phyloP scores from a whole-genome alignment of 139 green algal species.

The Tetratostichococcus sp. region DNA sequence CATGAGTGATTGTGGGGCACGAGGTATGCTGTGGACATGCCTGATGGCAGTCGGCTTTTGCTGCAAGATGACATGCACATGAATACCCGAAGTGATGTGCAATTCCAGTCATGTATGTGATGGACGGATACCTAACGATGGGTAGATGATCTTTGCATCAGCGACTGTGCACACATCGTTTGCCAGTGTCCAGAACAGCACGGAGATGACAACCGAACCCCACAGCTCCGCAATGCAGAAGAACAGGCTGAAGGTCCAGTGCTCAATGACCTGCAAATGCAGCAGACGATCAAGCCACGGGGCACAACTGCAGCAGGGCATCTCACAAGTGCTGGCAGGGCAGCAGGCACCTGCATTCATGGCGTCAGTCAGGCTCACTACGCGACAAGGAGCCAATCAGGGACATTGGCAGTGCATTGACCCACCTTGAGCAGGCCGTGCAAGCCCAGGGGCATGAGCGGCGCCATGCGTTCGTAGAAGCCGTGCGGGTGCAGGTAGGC shows the following conservation, averaged over 20 bases:
- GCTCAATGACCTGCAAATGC: constrained; percentile 39
- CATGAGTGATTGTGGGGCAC: no score
- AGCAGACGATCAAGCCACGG: no score
- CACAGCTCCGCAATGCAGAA: constrained; percentile 83
- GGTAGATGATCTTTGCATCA: constrained; percentile 70
- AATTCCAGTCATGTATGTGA: background rate
- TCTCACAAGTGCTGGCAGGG: background rate
- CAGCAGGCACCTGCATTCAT: no score
- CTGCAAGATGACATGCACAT: background rate
- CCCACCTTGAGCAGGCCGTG: constrained; percentile 62
- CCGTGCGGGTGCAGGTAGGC: constrained; percentile 61
- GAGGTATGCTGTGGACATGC: no score
- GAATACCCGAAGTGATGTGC: background rate
- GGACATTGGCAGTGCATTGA: background rate
- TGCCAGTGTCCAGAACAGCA: constrained; percentile 78
- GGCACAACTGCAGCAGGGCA: no score
- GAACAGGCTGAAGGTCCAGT: constrained; percentile 86
- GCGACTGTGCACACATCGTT: constrained; percentile 52
- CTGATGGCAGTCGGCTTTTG: no score
- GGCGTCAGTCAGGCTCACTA: no score
- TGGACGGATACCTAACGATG: constrained; percentile 23
- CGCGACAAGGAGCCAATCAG: background rate
- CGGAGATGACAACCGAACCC: constrained; percentile 75
- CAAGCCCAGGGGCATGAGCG: constrained; percentile 50
- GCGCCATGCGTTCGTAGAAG: constrained; percentile 33